Conservation (phyloP, 75 land plant genomes). For the Azolla pinnata region DNA sequence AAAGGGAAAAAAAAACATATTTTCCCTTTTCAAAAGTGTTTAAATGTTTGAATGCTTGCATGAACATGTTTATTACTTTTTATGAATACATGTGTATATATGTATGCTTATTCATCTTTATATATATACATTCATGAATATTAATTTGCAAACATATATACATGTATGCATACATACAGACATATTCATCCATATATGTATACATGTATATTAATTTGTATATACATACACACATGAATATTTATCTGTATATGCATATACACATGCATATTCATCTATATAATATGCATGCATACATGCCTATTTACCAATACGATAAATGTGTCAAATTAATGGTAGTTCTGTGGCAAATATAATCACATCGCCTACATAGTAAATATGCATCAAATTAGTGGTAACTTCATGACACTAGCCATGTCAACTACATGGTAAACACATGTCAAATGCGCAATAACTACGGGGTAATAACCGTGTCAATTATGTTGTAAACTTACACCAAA, state of each 20-base stretch:
- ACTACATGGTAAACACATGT: neutral
- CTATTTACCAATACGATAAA: neutral
- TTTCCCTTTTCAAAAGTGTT: no score
- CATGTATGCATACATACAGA: constrained; percentile 4
- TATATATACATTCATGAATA: constrained; percentile 2
- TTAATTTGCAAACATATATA: neutral
- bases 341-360: neutral
- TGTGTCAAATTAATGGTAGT: neutral
- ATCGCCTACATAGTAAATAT: neutral
- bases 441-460: neutral
- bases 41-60: no score
- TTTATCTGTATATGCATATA: neutral
- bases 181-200: constrained; percentile 1
- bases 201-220: neutral
- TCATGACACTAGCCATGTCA: neutral
- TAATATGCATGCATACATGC: constrained; percentile 1
- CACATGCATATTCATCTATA: neutral
- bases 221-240: neutral
- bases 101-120: neutral
- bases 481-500: no score
- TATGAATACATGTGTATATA: constrained; percentile 2
- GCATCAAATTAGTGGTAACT: neutral
- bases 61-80: neutral
- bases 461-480: neutral
- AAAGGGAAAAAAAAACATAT: no score